A percentile compares a stretch with the other conserved stretches of the same genome.
phyloP scores from a whole-genome alignment of 75 land plant species.

The Selaginella tamariscina region DNA sequence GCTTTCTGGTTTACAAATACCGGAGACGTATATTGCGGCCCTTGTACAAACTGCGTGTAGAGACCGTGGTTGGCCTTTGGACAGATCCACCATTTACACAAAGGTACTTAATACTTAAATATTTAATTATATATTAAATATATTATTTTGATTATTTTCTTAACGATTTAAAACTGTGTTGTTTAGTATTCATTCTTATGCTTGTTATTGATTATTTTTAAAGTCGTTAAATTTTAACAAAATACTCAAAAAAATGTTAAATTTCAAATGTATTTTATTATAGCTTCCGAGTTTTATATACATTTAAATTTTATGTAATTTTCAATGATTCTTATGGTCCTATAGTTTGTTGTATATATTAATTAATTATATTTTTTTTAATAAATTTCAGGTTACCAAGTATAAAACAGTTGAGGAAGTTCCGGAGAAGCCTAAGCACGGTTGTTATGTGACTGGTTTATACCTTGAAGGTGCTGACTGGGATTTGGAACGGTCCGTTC shows the following conservation, averaged over 20 bases:
- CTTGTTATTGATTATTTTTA: no score
- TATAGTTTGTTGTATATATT: neutral
- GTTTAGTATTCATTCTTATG: no score
- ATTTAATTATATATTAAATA: no score
- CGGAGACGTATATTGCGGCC: conserved; percentile 31
- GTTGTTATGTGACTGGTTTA: conserved; percentile 27
- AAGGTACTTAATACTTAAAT: no score
- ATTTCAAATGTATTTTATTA: no score
- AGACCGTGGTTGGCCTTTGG: conserved; percentile 30
- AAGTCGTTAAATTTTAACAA: no score
- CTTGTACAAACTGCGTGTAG: conserved; percentile 30
- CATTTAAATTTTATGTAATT: no score
- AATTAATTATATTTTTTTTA: neutral
- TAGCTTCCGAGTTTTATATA: no score
- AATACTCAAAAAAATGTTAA: no score
- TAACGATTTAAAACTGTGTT: no score
- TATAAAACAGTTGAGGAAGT: conserved; percentile 7
- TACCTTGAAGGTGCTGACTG: conserved; percentile 31
- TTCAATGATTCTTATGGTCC: no score
- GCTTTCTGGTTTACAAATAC: conserved; percentile 33
- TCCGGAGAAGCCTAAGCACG: conserved; percentile 24
- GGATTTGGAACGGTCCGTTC: conserved; percentile 16
- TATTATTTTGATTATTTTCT: no score
- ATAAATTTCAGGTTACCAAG: conserved; percentile 16
- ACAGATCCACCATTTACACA: conserved; percentile 25